phyloP scores from a whole-genome alignment of 1,139 yeast species.

The Kodamaea sp. region DNA sequence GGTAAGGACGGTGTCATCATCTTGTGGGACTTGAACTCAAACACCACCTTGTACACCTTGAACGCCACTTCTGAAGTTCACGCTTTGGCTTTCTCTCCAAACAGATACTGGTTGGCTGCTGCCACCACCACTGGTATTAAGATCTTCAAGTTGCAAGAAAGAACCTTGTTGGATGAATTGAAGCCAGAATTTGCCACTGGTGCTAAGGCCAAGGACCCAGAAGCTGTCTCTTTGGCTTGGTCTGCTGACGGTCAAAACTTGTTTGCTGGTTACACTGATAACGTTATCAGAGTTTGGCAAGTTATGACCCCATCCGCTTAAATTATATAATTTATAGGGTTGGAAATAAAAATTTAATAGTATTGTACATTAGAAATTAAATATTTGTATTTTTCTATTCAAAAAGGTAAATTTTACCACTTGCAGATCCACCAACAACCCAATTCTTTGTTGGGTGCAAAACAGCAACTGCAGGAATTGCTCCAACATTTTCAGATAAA shows the following conservation, averaged over 20 bases:
- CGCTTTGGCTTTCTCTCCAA: conserved; percentile 99
- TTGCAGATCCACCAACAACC: conserved; percentile 91
- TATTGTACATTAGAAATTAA: not conserved
- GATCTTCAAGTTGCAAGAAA: conserved; percentile 97
- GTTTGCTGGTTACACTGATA: conserved; percentile 99
- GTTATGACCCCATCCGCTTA: conserved; percentile 87
- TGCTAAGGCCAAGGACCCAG: conserved; percentile 95
- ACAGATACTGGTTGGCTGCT: conserved; percentile 99
- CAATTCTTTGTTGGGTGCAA: conserved; percentile 86
- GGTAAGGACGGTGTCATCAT: conserved; percentile 99
- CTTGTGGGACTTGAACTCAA: conserved; percentile 96
- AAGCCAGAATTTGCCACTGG: conserved; percentile 95
- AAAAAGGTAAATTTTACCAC: conserved; percentile 81
- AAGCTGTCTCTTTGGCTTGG: conserved; percentile 98
- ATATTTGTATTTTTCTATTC: conserved; percentile 18
- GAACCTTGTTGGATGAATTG: conserved; percentile 94
- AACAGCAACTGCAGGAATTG: conserved; percentile 85
- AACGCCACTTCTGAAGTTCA: conserved; percentile 95
- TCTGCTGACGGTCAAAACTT: conserved; percentile 99
- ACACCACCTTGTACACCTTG: conserved; percentile 90
- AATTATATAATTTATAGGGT: conserved; percentile 14
- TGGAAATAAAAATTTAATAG: conserved; percentile 2
- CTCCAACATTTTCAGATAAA: conserved; percentile 61
- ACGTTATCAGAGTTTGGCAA: conserved; percentile 99
- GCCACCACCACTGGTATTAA: conserved; percentile 97